These are phyloP conservation scores for Aspergillus neotritici DNA, from an alignment of 2,329 filamentous ascomycete species.

Conservation along the genomic window DNA sequence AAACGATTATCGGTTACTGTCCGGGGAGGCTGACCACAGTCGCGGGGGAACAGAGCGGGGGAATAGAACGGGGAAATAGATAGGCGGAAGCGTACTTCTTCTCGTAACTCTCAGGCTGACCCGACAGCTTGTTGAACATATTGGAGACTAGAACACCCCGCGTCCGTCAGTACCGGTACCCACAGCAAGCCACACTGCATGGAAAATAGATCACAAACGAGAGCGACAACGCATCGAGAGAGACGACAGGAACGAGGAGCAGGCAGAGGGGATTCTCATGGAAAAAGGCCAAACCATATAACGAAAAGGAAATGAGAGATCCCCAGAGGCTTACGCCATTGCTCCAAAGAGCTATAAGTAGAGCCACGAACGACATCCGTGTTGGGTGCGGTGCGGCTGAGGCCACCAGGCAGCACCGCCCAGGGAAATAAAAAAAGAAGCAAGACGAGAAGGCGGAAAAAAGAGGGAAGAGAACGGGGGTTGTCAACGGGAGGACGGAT, in stretches of 20 bases:
- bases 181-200: constrained; percentile 81
- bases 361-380: constrained; percentile 2
- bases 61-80: constrained; percentile 1
- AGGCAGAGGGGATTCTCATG: not conserved
- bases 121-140: constrained; percentile 93
- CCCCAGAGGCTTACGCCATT: constrained; percentile 3
- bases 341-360: constrained; percentile 3
- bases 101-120: constrained; percentile 96
- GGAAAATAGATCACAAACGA: constrained; percentile 86
- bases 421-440: not conserved
- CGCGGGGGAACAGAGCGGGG: constrained; percentile 3
- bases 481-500: constrained; percentile 5
- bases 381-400: not conserved
- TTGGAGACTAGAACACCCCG: constrained; percentile 57
- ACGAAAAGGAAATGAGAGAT: constrained; percentile 2
- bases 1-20: constrained; percentile 6
- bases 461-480: not conserved
- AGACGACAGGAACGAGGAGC: not conserved
- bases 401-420: not conserved
- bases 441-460: not conserved
- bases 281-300: constrained; percentile 7
- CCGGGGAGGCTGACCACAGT: constrained; percentile 6
- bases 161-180: too few species aligned
- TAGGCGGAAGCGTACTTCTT: constrained; percentile 68
- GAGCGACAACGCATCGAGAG: not conserved